Conservation (phyloP, 1,284 basidiomycete species). For the Ceratobasidium theobromae region DNA sequence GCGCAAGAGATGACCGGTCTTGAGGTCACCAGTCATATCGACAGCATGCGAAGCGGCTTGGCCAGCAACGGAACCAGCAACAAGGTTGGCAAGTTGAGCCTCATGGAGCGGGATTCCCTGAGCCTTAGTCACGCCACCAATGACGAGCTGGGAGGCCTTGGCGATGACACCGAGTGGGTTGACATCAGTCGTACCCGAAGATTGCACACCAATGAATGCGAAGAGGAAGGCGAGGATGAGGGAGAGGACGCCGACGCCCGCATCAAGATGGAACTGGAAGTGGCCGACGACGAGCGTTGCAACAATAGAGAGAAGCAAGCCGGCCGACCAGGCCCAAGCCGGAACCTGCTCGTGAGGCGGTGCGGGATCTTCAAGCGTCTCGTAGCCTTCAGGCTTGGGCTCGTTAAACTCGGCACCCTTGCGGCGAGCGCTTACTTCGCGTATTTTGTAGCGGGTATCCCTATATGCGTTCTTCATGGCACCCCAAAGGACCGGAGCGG, state of each 20-base stretch:
- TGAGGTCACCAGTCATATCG: conserved; percentile 74
- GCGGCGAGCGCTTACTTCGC: conserved; percentile 1
- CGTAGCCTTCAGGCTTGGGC: conserved; percentile 37
- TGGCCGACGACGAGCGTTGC: conserved; percentile 58
- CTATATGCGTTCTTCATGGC: conserved; percentile 21
- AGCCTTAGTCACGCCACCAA: conserved; percentile 58
- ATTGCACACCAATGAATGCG: conserved; percentile 69
- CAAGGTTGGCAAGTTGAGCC: conserved; percentile 57
- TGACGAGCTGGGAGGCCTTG: conserved; percentile 60
- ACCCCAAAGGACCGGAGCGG: conserved; percentile 29
- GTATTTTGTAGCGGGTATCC: conserved; percentile 10
- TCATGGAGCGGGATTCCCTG: conserved; percentile 44
- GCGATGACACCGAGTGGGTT: conserved; percentile 69
- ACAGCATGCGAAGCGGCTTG: conserved; percentile 61
- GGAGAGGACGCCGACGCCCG: conserved; percentile 57
- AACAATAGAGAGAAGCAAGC: conserved; percentile 53
- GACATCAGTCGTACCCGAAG: conserved; percentile 58
- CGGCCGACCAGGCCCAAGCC: conserved; percentile 55
- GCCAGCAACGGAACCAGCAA: conserved; percentile 60
- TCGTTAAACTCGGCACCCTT: conserved; percentile 21
- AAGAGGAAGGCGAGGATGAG: conserved; percentile 64
- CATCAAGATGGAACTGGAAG: conserved; percentile 58
- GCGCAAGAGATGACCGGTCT: conserved; percentile 68
- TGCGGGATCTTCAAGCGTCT: conserved; percentile 54
- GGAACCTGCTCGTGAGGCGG: conserved; percentile 58